phyloP scores from a whole-genome alignment of 352 stramenopile species.

The Phytophthora chlamydospora region DNA sequence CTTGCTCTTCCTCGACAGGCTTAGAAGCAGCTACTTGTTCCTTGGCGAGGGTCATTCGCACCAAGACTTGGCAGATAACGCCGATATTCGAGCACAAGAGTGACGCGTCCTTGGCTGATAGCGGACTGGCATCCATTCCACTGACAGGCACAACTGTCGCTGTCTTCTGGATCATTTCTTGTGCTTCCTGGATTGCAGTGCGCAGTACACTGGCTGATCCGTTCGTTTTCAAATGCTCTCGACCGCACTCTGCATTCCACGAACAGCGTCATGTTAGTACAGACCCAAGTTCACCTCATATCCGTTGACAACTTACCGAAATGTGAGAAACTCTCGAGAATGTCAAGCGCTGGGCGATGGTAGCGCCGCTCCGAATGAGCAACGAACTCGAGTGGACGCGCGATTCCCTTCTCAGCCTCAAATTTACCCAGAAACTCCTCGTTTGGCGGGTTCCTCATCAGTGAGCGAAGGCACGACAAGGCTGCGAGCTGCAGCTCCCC shows the following conservation, averaged over 20 bases:
- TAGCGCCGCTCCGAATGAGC: slow-evolving; percentile 44
- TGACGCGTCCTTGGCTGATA: slow-evolving; percentile 39
- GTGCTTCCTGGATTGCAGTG: slow-evolving; percentile 27
- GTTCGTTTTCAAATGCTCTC: slow-evolving; percentile 21
- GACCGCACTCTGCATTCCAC: slow-evolving; percentile 16
- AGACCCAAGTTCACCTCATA: too few species aligned
- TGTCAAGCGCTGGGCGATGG: slow-evolving; percentile 47
- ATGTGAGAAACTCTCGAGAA: slow-evolving; percentile 56
- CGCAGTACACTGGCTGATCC: slow-evolving; percentile 5
- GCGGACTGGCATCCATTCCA: slow-evolving; percentile 30
- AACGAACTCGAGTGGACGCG: slow-evolving; percentile 34
- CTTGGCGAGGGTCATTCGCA: slow-evolving; percentile 45
- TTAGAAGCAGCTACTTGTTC: slow-evolving; percentile 13
- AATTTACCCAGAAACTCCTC: slow-evolving; percentile 40
- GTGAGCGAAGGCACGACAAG: slow-evolving; percentile 43
- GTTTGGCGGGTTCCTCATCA: slow-evolving; percentile 37
- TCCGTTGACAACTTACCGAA: slow-evolving; percentile 38
- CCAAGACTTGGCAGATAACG: slow-evolving; percentile 42
- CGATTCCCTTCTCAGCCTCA: slow-evolving; percentile 31
- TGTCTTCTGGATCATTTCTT: slow-evolving; percentile 28
- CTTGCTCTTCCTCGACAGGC: not conserved
- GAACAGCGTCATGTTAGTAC: too few species aligned
- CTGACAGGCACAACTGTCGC: slow-evolving; percentile 17
- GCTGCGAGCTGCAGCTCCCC: slow-evolving; percentile 39
- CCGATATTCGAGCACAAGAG: slow-evolving; percentile 38